Evolutionary conservation across 345 rosid genomes (phyloP).

Genomic region (Eutrema heterophyllum): DNA sequence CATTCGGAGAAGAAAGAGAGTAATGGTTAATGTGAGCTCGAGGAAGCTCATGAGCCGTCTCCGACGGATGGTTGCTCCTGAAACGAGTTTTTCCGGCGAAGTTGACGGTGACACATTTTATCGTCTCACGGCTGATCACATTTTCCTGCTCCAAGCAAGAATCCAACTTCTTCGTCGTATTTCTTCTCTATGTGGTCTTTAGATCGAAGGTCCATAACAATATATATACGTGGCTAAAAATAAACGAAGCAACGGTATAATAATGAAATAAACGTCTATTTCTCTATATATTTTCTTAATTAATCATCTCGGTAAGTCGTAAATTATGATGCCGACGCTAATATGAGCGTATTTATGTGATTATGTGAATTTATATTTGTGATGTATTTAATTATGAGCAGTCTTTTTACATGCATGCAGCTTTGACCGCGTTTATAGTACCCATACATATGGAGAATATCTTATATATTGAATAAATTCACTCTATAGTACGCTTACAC

Average conservation of each 20-base stretch:
- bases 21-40: constrained; percentile 16
- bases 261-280: constrained; percentile 1
- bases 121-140: constrained; percentile 32
- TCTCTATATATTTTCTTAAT: neutral
- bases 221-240: neutral
- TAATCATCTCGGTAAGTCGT: neutral
- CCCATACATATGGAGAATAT: neutral
- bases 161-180: constrained; percentile 32
- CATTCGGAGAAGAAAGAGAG: constrained; percentile 30
- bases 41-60: constrained; percentile 34
- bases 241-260: constrained; percentile 7
- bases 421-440: neutral
- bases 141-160: constrained; percentile 28
- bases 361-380: constrained; percentile 2
- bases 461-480: neutral
- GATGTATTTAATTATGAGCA: neutral
- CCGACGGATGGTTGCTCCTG: constrained; percentile 32
- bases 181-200: constrained; percentile 32
- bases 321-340: neutral
- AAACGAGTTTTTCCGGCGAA: constrained; percentile 7
- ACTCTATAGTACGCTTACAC: neutral
- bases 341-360: neutral
- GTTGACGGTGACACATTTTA: constrained; percentile 23
- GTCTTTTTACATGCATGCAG: constrained; percentile 10
- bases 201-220: neutral